Base-by-base conservation (phyloP, 805 yeast genomes). In the Sugiyamaella chiloensis region DNA sequence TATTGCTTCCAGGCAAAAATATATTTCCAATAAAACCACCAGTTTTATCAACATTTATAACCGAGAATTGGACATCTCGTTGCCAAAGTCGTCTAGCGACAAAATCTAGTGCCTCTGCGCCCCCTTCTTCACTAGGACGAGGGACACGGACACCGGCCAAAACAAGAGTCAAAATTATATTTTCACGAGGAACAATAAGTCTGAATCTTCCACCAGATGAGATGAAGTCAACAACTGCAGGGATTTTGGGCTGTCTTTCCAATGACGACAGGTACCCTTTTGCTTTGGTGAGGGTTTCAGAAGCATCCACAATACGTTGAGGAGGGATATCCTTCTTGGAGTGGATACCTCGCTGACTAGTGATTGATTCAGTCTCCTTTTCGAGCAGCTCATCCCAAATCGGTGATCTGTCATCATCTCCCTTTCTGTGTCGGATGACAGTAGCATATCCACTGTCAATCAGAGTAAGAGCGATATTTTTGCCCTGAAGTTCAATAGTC, bases 1-100 rank as follows among this genome's bases (percentile, higher is more conserved):
- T 56, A 24, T 71, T 69, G 39, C 70, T 71, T 1, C 79, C 73
- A 11, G 75, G 76, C 8, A 79, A 59, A 60, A 69, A 84, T 44
- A 86, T 58, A 58, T 81, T 79, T 40, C 95, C 93, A 59, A 86
- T 79, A 60, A 88, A 88, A 0, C 85, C 87, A 49, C 96, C 96
- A 47, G 82, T 72, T 60, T 81, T 85, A 62, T 88, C 96, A 44
- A 78, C 76, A 48, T 78, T 82, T 54, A 78, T 78, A 17, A 87
- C 75, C 46, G 83, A 83, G 53, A 87, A 69, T 53, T 77, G 80
- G 36, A 87, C 86, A 52, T 81, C 87, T 60, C 88, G 77, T 68
- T 87, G 96, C 62, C 79, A 70, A 44, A 76, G 72, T 51, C 76
- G 75, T 52, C 73, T 74, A 57, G 70, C 72, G 51, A 81, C 74